Evolutionary conservation across 1,284 basidiomycete species (phyloP).

Genomic region (Sanghuangporus baumii): DNA sequence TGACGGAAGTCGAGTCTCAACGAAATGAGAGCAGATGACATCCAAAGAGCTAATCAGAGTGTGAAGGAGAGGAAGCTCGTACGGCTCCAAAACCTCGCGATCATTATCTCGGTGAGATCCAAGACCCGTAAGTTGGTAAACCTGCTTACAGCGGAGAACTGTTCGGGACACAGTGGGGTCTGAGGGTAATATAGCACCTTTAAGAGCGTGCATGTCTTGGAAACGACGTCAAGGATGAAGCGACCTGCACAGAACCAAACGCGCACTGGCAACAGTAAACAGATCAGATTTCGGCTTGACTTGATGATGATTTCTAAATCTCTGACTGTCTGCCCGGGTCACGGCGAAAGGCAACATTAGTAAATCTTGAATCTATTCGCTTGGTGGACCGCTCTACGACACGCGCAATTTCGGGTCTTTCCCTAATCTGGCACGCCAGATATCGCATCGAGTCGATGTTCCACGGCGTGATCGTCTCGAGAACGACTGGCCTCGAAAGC

Average conservation of each 20-base stretch:
- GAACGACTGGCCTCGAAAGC: neutral
- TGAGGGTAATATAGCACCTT: neutral
- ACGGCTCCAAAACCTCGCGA: neutral
- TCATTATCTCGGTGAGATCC: neutral
- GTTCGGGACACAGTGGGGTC: neutral
- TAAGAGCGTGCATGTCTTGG: neutral
- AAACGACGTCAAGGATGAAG: neutral
- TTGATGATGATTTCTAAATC: neutral
- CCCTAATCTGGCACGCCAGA: neutral
- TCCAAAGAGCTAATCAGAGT: conserved; percentile 1
- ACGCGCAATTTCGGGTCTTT: neutral
- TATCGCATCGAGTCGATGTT: neutral
- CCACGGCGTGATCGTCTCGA: neutral
- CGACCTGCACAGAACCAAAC: neutral
- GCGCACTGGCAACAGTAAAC: neutral
- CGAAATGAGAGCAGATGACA: neutral
- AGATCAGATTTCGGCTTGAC: neutral
- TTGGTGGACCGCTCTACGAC: neutral
- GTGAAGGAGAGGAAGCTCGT: conserved; percentile 1
- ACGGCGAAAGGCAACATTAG: too few species aligned
- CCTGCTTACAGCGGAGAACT: neutral
- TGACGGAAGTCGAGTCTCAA: neutral
- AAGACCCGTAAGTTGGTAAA: neutral
- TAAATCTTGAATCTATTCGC: neutral
- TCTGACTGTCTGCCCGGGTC: neutral